Base-by-base conservation (phyloP, 805 yeast species). In the Yarrowia porcina region DNA sequence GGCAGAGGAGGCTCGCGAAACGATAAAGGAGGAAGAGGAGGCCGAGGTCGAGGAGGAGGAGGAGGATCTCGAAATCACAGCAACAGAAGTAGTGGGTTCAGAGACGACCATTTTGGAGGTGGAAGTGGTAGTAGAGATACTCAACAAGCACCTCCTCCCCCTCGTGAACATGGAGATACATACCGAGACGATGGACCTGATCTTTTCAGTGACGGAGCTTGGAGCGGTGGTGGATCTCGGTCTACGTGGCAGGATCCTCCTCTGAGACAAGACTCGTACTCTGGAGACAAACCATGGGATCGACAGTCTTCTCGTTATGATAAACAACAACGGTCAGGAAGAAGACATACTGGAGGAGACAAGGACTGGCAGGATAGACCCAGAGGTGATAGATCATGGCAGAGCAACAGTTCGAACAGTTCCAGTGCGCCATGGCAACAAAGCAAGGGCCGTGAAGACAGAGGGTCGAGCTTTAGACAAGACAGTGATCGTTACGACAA, bases 141-240 rank as follows among this genome's bases (percentile, higher is more conserved):
- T 13, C 45, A n/a, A n/a, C n/a, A n/a, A n/a, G n/a, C 28, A 5
- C 45, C 25, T 3, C 25, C 23, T 21, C 41, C 25, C 1, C 25
- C 56, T 9, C n/a, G 41, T 8, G 56, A 49, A 8, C 57, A 21
- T 17, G 41, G 21, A n/a, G 41, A 35, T 10, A 27, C 56, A 17
- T 35, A 49, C 15, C 39, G 41, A 33, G 41, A 33, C 41, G 57
- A 49, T 23, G 41, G 41, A 30, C 56, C 38, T 21, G 41, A 49
- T 33, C 57, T 49, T 20, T 33, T 35, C 15, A 49, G 57, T 17
- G 57, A 49, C 9, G 41, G 52, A 18, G 25, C 52, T 13, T 45
- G 52, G 52, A 45, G 33, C n/a, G n/a, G n/a, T n/a, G n/a, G n/a
- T n/a, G 49, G 45, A 15, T 28, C 28, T 7, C 45, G 45, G 9